phyloP scores from a whole-genome alignment of 805 yeast genomes.

The Metschnikowia noctiluminum region DNA sequence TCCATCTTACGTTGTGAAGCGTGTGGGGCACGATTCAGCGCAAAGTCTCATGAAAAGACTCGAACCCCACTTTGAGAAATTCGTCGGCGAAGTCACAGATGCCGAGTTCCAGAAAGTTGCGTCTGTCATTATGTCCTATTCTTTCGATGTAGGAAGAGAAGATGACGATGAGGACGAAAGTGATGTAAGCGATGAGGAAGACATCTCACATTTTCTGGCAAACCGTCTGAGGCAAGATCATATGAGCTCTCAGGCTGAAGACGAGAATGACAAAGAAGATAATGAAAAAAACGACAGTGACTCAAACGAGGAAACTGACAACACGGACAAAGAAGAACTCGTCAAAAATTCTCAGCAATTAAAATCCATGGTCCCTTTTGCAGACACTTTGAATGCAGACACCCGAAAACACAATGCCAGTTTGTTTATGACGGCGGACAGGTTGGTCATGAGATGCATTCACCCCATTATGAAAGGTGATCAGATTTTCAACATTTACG shows the following conservation, averaged over 20 bases:
- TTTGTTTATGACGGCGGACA: slow-evolving; percentile 47
- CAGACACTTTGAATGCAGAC: slow-evolving; percentile 88
- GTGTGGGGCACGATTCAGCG: slow-evolving; percentile 73
- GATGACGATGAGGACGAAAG: slow-evolving; percentile 4
- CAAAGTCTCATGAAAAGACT: slow-evolving; percentile 47
- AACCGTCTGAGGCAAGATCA: not conserved
- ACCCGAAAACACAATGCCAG: slow-evolving; percentile 74
- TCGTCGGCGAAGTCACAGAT: slow-evolving; percentile 30
- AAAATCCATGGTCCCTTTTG: slow-evolving; percentile 90
- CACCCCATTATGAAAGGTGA: slow-evolving; percentile 57
- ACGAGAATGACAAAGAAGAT: not conserved
- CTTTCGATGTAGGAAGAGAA: slow-evolving; percentile 69
- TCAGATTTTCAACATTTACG: slow-evolving; percentile 85
- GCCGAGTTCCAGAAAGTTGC: slow-evolving; percentile 72
- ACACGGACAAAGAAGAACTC: slow-evolving; percentile 1
- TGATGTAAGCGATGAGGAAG: not conserved
- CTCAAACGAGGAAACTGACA: not conserved
- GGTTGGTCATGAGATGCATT: slow-evolving; percentile 69
- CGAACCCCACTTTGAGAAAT: slow-evolving; percentile 5
- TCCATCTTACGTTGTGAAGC: slow-evolving; percentile 67
- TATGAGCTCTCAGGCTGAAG: not conserved
- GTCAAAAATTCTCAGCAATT: slow-evolving; percentile 34
- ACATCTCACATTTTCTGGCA: not conserved
- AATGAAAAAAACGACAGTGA: not conserved
- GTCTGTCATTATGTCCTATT: slow-evolving; percentile 80